These are phyloP conservation scores for Gloeophyllum trabeum DNA, from an alignment of 768 basidiomycete species.

Conservation along the genomic window DNA sequence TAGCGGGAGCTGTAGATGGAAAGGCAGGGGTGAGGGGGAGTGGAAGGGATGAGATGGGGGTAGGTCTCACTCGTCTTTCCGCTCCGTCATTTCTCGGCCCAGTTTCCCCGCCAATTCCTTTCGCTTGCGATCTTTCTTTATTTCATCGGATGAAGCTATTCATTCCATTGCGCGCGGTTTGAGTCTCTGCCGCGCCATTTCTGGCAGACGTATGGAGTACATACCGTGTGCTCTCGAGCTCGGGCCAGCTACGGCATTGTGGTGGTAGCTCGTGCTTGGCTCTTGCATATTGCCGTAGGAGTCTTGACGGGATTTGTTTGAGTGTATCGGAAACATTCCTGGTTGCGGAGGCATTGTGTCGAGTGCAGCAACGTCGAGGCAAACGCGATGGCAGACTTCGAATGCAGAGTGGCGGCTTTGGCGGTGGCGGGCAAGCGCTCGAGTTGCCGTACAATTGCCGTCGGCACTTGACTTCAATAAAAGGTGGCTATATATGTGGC, in stretches of 20 bases:
- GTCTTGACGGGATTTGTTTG: conserved; percentile 34
- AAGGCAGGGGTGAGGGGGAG: conserved; percentile 4
- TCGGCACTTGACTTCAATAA: too few relatives aligned
- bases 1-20: conserved; percentile 47
- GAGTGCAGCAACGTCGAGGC: not conserved
- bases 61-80: conserved; percentile 58
- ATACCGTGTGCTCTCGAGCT: conserved; percentile 30
- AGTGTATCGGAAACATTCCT: conserved; percentile 55
- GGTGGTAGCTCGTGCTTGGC: conserved; percentile 25
- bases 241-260: conserved; percentile 28
- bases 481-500: too few relatives aligned
- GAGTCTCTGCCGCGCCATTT: too few relatives aligned
- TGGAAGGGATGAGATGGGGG: conserved; percentile 3
- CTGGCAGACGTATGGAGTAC: conserved; percentile 4
- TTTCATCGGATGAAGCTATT: conserved; percentile 23
- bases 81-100: conserved; percentile 63
- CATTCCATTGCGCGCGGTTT: too few relatives aligned
- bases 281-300: conserved; percentile 14
- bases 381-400: too few relatives aligned
- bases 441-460: too few relatives aligned
- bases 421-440: too few relatives aligned
- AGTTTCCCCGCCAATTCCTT: conserved; percentile 62
- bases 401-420: too few relatives aligned
- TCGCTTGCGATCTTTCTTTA: conserved; percentile 53
- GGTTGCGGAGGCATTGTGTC: conserved; percentile 53